Conservation (phyloP, 2,329 filamentous ascomycete species). For the Delphinella strobiligena region DNA sequence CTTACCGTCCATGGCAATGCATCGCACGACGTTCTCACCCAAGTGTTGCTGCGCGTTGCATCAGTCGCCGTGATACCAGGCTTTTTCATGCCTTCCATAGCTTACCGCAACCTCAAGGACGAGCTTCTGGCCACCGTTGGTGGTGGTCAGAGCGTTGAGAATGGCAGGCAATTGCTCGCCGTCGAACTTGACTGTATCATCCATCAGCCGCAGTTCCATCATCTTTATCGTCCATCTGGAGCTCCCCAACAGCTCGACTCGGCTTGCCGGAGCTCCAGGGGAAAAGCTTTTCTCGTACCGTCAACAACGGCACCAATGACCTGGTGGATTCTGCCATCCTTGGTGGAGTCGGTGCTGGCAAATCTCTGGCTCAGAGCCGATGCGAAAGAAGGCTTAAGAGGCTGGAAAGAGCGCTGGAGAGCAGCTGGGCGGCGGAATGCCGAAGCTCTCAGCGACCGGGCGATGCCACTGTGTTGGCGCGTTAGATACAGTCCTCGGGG, state of each 20-base stretch:
- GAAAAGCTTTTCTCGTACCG: slow-evolving; percentile 47
- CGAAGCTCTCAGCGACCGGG: slow-evolving; percentile 51
- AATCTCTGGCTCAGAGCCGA: slow-evolving; percentile 49
- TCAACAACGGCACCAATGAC: slow-evolving; percentile 99
- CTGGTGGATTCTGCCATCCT: slow-evolving; percentile 56
- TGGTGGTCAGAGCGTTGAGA: slow-evolving; percentile 89
- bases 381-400: slow-evolving; percentile 44
- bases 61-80: slow-evolving; percentile 15
- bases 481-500: slow-evolving; percentile 16
- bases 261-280: slow-evolving; percentile 12
- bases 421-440: slow-evolving; percentile 45
- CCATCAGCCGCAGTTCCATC: slow-evolving; percentile 2
- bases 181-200: slow-evolving; percentile 81
- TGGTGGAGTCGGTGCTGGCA: slow-evolving; percentile 45
- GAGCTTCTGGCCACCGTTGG: slow-evolving; percentile 88
- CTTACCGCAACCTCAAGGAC: slow-evolving; percentile 92
- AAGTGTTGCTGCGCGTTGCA: slow-evolving; percentile 72
- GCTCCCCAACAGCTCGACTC: neutral
- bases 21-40: slow-evolving; percentile 97
- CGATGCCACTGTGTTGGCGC: slow-evolving; percentile 47
- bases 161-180: slow-evolving; percentile 86
- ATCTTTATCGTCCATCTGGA: neutral
- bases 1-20: slow-evolving; percentile 99
- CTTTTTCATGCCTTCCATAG: slow-evolving; percentile 18
- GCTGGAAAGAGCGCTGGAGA: slow-evolving; percentile 44